A percentile compares a stretch with the other conserved stretches of the same genome.
These are phyloP conservation scores for Sequoia sempervirens DNA, from an alignment of 75 land plant genomes.

Conservation along the genomic window DNA sequence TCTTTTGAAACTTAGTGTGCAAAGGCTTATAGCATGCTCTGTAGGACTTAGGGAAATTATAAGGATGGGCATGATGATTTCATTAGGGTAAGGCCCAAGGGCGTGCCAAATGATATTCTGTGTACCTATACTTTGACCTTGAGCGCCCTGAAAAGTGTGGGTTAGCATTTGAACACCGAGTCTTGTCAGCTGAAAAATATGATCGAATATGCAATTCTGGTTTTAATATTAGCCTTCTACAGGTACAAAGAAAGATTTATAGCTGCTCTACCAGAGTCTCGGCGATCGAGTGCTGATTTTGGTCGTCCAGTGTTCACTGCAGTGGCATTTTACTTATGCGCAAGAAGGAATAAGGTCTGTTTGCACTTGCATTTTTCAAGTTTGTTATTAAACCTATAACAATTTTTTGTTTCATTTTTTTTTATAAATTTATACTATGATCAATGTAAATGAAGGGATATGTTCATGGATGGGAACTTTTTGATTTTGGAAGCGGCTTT, in stretches of 20 bases:
- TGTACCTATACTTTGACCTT: not conserved
- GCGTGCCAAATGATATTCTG: not conserved
- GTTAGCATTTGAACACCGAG: not conserved
- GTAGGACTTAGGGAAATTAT: not conserved
- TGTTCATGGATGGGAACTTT: not conserved
- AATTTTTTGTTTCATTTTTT: not conserved
- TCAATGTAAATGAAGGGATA: not conserved
- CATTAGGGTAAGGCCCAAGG: not conserved
- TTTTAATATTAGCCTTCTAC: not conserved
- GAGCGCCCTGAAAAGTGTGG: not conserved
- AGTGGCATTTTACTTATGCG: constrained; percentile 88
- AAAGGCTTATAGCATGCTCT: not conserved
- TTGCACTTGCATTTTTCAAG: not conserved
- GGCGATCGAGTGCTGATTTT: constrained; percentile 75
- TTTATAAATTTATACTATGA: not conserved
- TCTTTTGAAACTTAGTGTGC: not conserved
- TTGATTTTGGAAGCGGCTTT: not conserved
- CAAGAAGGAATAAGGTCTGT: constrained; percentile 86
- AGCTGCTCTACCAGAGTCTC: constrained; percentile 72
- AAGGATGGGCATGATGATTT: not conserved
- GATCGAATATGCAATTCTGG: not conserved
- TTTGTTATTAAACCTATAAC: not conserved
- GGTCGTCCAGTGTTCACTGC: constrained; percentile 87
- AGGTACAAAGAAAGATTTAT: constrained; percentile 87
- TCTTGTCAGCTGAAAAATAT: not conserved